Evolutionary conservation across 805 yeast species (phyloP).

Genomic region (Wickerhamiella sorbophila): DNA sequence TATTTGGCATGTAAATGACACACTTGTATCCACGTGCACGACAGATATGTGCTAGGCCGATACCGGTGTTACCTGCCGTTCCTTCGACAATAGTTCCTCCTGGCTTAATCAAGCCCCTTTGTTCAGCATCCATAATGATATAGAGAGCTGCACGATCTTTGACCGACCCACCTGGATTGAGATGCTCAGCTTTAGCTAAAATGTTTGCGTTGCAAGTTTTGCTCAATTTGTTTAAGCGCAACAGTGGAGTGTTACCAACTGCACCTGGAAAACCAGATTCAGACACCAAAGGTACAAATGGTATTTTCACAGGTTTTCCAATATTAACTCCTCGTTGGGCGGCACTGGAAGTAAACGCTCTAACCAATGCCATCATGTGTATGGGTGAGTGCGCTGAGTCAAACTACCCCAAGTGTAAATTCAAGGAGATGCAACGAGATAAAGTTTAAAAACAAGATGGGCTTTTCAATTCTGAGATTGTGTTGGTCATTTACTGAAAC

Average conservation of each 20-base stretch:
- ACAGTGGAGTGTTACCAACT: conserved; percentile 84
- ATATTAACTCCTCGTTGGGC: not conserved
- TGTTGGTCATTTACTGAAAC: no score
- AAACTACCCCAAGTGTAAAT: no score
- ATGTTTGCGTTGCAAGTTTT: conserved; percentile 53
- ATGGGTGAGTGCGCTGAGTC: not conserved
- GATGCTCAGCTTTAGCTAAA: conserved; percentile 81
- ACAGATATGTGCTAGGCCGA: conserved; percentile 69
- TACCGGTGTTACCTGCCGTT: conserved; percentile 94
- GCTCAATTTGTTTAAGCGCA: conserved; percentile 44
- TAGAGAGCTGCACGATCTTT: conserved; percentile 81
- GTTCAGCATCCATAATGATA: conserved; percentile 67
- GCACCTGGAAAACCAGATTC: conserved; percentile 64
- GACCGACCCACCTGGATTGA: conserved; percentile 89
- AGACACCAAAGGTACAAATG: conserved; percentile 52
- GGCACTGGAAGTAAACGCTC: not conserved
- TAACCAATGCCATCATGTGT: not conserved
- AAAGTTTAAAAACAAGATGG: no score
- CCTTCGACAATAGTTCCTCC: conserved; percentile 89
- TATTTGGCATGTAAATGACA: conserved; percentile 82
- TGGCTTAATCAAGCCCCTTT: conserved; percentile 37
- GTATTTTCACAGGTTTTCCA: conserved; percentile 16
- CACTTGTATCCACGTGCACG: conserved; percentile 72
- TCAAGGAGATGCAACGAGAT: no score
- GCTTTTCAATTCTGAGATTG: no score